A percentile compares a stretch with the other conserved stretches of the same genome.
phyloP scores from a whole-genome alignment of 1,139 yeast species.

The Scheffersomyces segobiensis region DNA sequence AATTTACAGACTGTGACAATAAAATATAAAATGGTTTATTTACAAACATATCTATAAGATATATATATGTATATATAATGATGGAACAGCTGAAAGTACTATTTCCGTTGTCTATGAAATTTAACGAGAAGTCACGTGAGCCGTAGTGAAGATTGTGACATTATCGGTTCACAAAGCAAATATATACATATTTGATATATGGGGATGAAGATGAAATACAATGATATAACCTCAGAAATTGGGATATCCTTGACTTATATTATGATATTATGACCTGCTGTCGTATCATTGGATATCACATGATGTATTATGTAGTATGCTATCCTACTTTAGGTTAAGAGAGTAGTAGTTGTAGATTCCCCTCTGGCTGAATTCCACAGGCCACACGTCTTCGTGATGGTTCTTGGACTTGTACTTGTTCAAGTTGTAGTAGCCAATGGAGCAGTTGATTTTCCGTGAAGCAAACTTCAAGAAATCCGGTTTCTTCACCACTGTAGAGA shows the following conservation, averaged over 20 bases:
- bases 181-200: neutral
- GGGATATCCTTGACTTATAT: neutral
- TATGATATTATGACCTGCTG: neutral
- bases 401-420: slow-evolving; percentile 35
- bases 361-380: slow-evolving; percentile 62
- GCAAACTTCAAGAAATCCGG: slow-evolving; percentile 66
- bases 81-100: no score
- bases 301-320: neutral
- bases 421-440: slow-evolving; percentile 51
- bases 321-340: slow-evolving; percentile 38
- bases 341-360: slow-evolving; percentile 74
- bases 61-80: no score
- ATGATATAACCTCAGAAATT: neutral
- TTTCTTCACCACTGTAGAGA: slow-evolving; percentile 52
- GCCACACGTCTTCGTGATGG: slow-evolving; percentile 55
- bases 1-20: no score
- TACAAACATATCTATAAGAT: no score
- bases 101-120: no score
- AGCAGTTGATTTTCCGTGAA: slow-evolving; percentile 60
- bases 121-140: no score
- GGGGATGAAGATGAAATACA: neutral
- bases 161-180: no score
- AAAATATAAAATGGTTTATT: no score
- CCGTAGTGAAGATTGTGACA: no score
- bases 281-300: neutral